Evolutionary conservation across 495 filamentous ascomycete species (phyloP).

Genomic region (Hypoxylon subgilvum): DNA sequence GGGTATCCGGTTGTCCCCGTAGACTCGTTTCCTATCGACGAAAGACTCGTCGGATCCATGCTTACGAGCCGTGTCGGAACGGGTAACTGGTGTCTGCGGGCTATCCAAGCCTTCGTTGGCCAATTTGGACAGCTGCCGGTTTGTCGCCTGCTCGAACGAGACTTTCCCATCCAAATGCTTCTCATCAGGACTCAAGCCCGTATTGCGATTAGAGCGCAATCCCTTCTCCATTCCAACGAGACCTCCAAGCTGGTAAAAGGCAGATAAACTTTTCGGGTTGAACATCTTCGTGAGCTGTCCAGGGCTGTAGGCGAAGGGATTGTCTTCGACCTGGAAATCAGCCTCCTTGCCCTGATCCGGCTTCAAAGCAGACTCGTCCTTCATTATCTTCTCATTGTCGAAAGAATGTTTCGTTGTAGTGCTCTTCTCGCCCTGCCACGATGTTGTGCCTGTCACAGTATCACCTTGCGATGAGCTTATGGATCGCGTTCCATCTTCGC

Average conservation of each 20-base stretch:
- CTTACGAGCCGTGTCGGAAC: constrained; percentile 17
- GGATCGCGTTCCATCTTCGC: constrained; percentile 57
- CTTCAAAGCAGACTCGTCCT: constrained; percentile 61
- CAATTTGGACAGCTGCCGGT: constrained; percentile 36
- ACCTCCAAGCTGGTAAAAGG: constrained; percentile 72
- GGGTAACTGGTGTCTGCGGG: constrained; percentile 41
- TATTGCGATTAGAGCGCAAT: constrained; percentile 66
- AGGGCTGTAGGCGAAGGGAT: constrained; percentile 72
- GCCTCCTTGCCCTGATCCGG: constrained; percentile 69
- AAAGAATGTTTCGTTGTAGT: constrained; percentile 39
- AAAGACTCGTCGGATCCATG: constrained; percentile 49
- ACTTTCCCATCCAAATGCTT: constrained; percentile 60
- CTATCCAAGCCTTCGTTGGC: constrained; percentile 42
- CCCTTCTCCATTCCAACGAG: constrained; percentile 70
- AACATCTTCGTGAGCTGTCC: constrained; percentile 77
- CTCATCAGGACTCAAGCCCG: constrained; percentile 73
- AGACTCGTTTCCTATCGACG: constrained; percentile 72
- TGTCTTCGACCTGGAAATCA: constrained; percentile 69
- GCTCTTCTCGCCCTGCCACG: constrained; percentile 48
- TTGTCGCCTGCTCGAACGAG: constrained; percentile 65
- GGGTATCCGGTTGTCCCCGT: constrained; percentile 72
- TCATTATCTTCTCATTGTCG: constrained; percentile 57
- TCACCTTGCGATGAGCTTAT: constrained; percentile 52
- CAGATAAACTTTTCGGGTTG: constrained; percentile 75
- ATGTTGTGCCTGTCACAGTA: constrained; percentile 45